Conservation (phyloP, 169 alveolate genomes). For the Plasmodium billcollinsi region DNA sequence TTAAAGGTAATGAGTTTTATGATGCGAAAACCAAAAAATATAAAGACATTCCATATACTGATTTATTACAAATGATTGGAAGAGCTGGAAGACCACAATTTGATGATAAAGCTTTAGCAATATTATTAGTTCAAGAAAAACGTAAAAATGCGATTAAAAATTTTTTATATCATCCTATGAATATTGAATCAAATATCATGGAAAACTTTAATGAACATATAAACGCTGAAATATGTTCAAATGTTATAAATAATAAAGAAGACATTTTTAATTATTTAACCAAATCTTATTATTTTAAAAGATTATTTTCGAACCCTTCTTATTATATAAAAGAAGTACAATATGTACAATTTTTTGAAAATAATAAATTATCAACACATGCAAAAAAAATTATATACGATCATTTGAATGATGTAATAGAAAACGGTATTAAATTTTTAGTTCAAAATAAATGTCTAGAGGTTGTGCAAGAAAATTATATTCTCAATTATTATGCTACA, state of each 20-base stretch:
- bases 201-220: constrained; percentile 94
- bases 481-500: constrained; percentile 15
- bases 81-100: constrained; percentile 99
- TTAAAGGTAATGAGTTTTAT: constrained; percentile 87
- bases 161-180: constrained; percentile 98
- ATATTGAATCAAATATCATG: constrained; percentile 97
- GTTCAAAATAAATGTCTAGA: constrained; percentile 36
- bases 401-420: constrained; percentile 44
- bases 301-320: constrained; percentile 85
- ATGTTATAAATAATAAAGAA: constrained; percentile 90
- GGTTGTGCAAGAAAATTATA: constrained; percentile 36
- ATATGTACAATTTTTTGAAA: constrained; percentile 75
- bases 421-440: constrained; percentile 36
- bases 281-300: constrained; percentile 89
- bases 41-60: constrained; percentile 80
- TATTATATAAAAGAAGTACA: constrained; percentile 80
- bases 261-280: constrained; percentile 89
- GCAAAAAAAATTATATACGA: constrained; percentile 37
- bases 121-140: constrained; percentile 95
- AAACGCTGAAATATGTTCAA: constrained; percentile 98
- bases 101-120: constrained; percentile 97
- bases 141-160: constrained; percentile 97
- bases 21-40: constrained; percentile 83
- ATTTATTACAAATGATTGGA: constrained; percentile 96
- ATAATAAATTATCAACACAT: constrained; percentile 34